Base-by-base conservation (phyloP, 2,329 filamentous ascomycete species). In the Pestalotiopsis sp. region DNA sequence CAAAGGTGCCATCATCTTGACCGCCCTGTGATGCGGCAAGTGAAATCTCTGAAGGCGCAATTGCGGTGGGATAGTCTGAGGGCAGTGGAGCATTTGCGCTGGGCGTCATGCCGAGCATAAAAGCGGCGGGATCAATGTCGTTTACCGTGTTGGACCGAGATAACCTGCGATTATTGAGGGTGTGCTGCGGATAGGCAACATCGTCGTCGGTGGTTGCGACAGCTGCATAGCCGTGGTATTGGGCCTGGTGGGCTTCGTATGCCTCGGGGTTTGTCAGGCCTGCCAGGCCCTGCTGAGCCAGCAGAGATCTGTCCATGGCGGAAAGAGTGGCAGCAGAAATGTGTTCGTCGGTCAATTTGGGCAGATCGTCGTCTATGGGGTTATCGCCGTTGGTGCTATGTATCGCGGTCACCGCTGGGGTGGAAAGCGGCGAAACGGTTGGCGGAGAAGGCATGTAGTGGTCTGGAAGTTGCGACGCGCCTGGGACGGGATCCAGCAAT, bases 371-470 rank as follows among this genome's bases (percentile, higher is more conserved):
- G 36, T 75, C 74, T 41, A 71, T 71, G 13, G 75, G 71, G 63
- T 70, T 72, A 49, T 79, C 77, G 66, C 75, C 77, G 59, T 76
- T 68, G 49, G 76, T 78, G 60, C 76, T 67, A 63, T 77, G 72
- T 7, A 64, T 63, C 9, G 67, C 66, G 0, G 77, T 79, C 23
- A 75, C 76, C 6, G 77, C 77, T 1, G 77, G 77, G 13, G 77
- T 79, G n/a, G 77, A 79, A 27, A 79, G 71, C n/a, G 77, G 77
- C 20, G 76, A 78, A n/a, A 79, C 77, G 11, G 77, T 79, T 9
- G 77, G 77, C 4, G 77, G 77, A 56, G 77, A 78, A 4, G 74
- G 76, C 72, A 78, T 76, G 7, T 71, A 71, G 57, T 75, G 56
- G 45, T 73, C 72, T 25, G 60, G 60, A 23, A 59, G 17, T 45